phyloP scores from a whole-genome alignment of 768 basidiomycete genomes.

The Exsudoporus frostii region DNA sequence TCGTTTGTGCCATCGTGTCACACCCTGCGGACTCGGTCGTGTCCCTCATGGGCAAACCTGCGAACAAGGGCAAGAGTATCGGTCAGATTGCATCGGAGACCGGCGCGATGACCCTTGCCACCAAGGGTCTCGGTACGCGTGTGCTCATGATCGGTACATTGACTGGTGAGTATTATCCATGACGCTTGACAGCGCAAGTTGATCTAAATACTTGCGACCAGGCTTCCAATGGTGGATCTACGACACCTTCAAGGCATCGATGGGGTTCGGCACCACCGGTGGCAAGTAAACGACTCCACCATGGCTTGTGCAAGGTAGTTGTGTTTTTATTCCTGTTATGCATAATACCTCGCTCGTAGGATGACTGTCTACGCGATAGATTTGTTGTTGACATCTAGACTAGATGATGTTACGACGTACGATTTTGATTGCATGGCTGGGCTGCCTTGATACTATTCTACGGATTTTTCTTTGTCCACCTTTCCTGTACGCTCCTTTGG shows the following conservation, averaged over 20 bases:
- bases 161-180: constrained; percentile 34
- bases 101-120: constrained; percentile 60
- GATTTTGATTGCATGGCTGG: background rate
- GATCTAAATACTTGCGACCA: constrained; percentile 19
- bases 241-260: constrained; percentile 77
- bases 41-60: constrained; percentile 88
- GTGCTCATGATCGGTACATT: constrained; percentile 78
- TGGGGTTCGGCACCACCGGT: constrained; percentile 87
- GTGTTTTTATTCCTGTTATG: background rate
- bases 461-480: background rate
- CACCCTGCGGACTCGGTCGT: constrained; percentile 95
- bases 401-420: constrained; percentile 10
- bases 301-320: background rate
- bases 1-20: constrained; percentile 93
- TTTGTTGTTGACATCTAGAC: constrained; percentile 3
- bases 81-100: constrained; percentile 72
- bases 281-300: constrained; percentile 59
- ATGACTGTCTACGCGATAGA: constrained; percentile 15
- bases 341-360: constrained; percentile 13
- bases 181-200: background rate
- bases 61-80: constrained; percentile 77
- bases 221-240: constrained; percentile 97
- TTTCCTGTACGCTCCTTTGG: background rate
- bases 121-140: constrained; percentile 85
- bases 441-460: background rate